Evolutionary conservation across 805 yeast species (phyloP).

Genomic region (Sungouiozyma intestinalis): DNA sequence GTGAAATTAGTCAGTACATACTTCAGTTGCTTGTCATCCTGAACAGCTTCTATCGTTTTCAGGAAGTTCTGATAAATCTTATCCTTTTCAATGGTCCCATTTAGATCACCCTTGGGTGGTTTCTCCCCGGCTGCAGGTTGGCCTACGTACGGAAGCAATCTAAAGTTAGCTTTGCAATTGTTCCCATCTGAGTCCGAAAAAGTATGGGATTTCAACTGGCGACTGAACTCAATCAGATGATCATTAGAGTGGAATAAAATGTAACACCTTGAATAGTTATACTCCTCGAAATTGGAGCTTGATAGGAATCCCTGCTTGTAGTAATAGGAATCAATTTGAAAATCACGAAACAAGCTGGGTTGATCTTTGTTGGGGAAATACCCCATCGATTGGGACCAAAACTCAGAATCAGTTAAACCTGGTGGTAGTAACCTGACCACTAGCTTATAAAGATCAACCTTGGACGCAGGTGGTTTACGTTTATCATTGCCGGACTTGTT

Average conservation of each 20-base stretch:
- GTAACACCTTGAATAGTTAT: conserved; percentile 36
- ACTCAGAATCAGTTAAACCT: conserved; percentile 27
- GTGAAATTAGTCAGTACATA: conserved; percentile 20
- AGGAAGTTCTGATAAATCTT: conserved; percentile 24
- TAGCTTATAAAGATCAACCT: conserved; percentile 15
- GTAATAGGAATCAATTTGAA: conserved; percentile 12
- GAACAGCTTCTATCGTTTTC: conserved; percentile 18
- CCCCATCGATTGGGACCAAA: conserved; percentile 9
- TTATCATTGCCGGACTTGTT: not conserved
- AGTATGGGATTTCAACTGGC: conserved; percentile 21
- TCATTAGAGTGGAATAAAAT: conserved; percentile 28
- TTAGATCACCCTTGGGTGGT: conserved; percentile 9
- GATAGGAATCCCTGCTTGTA: conserved; percentile 25
- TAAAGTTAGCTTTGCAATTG: conserved; percentile 11
- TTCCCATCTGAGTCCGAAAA: conserved; percentile 26
- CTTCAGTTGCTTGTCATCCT: conserved; percentile 12
- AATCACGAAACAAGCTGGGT: conserved; percentile 12
- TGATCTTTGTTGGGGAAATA: conserved; percentile 11
- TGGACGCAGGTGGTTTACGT: too few species aligned
- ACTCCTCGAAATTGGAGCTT: conserved; percentile 27
- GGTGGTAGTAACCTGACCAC: conserved; percentile 39
- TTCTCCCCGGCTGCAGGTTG: conserved; percentile 6
- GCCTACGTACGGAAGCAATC: conserved; percentile 18
- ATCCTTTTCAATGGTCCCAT: conserved; percentile 27
- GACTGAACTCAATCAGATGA: conserved; percentile 25